Base-by-base conservation (phyloP, 1,284 basidiomycete species). In the Erythrobasidium hasegawianum region DNA sequence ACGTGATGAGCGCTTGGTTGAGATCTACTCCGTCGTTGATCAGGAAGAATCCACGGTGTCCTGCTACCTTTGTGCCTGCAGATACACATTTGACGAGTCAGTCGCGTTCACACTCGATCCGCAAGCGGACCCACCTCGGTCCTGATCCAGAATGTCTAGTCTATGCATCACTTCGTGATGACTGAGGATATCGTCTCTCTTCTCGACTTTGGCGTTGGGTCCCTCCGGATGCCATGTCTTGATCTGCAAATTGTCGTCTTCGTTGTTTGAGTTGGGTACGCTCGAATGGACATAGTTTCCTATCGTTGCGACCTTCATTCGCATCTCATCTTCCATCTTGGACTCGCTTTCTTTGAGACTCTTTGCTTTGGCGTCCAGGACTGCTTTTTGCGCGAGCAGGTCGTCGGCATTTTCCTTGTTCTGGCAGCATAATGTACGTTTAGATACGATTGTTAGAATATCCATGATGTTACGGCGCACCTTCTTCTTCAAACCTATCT, bases 121-220 rank as follows among this genome's bases (percentile, higher is more conserved):
- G 53, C 13, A 55, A 54, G 27, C 1, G 55, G 26, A 47, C 78
- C 55, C 65, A 88, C 90, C 95, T 77, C 96, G 85, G 77, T 98
- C 95, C 52, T 94, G 86, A 79, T 98, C 96, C 82, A 95, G 94
- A 5, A 90, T 90, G 75, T 97, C 93, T 39, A 98, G 81, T 55
- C 93, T 85, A 67, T 93, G 84, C 69, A 98, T 84, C 49, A 98
- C 93, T 80, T 97, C 94, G 77, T 98, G 94, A 78, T 99, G 95
- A 40, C 93, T 87, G 78, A 97, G 83, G 76, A 97, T 91, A 62
- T 85, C 87, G 60, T 76, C 73, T 78, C 78, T 69, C 80, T 82
- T 82, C 74, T 81, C 80, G 27, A 77, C 71, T 72, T 76, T 72
- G 7, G 71, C 84, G 70, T 86, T 84, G 52, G 87, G 86, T 11